Base-by-base conservation (phyloP, 2,329 filamentous ascomycete species). In the Clonostachys rhizophaga region DNA sequence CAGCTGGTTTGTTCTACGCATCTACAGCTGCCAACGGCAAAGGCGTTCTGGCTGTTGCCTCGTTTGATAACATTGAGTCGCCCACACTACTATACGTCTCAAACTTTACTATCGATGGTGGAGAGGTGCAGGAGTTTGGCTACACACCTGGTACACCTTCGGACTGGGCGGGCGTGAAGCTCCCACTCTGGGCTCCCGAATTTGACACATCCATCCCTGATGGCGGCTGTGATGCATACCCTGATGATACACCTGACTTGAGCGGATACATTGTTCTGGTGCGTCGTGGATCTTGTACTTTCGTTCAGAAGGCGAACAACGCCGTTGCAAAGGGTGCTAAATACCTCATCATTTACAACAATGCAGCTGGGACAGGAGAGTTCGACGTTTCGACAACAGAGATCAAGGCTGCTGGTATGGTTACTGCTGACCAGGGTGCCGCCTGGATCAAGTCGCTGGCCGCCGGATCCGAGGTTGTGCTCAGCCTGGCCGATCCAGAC, bases 321-420 rank as follows among this genome's bases (percentile, higher is more conserved):
- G 76, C 76, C 5, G 73, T 66, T 3, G 70, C 67, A 7, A 70
- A 70, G 43, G 83, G 83, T 11, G 83, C 79, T 44, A 74, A 76
- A 56, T 83, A 84, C 52, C 62, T 86, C 46, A 62, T 86, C 52
- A 67, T 83, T 55, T 86, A 84, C 63, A 84, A 84, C 68, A 64
- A 70, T 4, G 52, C 57, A 5, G 50, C 55, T 8, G 65, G 69
- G 6, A 37, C 40, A 18, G 43, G 39, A 20, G 34, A 14, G 16
- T 20, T 17, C 11, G 60, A 68, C 36, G 62, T 68, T 4, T 51
- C 56, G 0, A 33, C 41, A 2, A 65, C 66, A 2, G 58, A 59
- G 3, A 57, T 76, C 40, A 36, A 57, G 11, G 73, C 60, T 12
- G 58, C 63, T 1, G 71, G 63, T 42, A 74, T 75, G 60, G 68